Conservation (phyloP, 2,329 filamentous ascomycete genomes). For the Eutypa lata region DNA sequence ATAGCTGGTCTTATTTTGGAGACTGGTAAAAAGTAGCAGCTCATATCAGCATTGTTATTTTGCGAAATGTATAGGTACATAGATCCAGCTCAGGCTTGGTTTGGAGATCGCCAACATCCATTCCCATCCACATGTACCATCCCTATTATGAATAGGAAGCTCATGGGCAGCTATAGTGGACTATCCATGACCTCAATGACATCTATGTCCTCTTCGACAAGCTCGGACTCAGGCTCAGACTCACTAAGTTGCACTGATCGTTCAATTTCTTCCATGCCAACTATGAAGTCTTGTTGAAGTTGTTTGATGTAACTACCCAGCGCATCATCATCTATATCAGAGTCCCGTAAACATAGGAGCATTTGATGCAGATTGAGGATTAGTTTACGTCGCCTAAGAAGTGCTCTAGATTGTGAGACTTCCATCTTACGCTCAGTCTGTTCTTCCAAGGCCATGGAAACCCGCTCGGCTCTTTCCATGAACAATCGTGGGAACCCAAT, state of each 20-base stretch:
- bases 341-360: slow-evolving; percentile 63
- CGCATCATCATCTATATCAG: slow-evolving; percentile 61
- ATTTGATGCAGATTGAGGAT: slow-evolving; percentile 71
- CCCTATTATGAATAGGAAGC: not conserved
- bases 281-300: slow-evolving; percentile 72
- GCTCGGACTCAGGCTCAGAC: not conserved
- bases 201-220: not conserved
- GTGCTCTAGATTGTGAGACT: slow-evolving; percentile 53
- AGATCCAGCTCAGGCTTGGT: too few relatives aligned
- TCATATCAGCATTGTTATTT: too few relatives aligned
- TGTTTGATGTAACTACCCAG: slow-evolving; percentile 62
- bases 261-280: slow-evolving; percentile 67
- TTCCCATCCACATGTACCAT: too few relatives aligned
- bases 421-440: slow-evolving; percentile 57
- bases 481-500: slow-evolving; percentile 69
- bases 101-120: too few relatives aligned
- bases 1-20: too few relatives aligned
- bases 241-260: not conserved
- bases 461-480: slow-evolving; percentile 63
- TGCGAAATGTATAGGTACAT: too few relatives aligned
- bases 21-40: too few relatives aligned
- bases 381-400: slow-evolving; percentile 66
- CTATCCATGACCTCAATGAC: not conserved
- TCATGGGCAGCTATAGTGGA: not conserved
- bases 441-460: slow-evolving; percentile 60